Percentiles rank a stretch among this genome's conserved stretches.
phyloP scores from a whole-genome alignment of 2,329 filamentous ascomycete species.

The Cladosporium austrohemisphaericum region DNA sequence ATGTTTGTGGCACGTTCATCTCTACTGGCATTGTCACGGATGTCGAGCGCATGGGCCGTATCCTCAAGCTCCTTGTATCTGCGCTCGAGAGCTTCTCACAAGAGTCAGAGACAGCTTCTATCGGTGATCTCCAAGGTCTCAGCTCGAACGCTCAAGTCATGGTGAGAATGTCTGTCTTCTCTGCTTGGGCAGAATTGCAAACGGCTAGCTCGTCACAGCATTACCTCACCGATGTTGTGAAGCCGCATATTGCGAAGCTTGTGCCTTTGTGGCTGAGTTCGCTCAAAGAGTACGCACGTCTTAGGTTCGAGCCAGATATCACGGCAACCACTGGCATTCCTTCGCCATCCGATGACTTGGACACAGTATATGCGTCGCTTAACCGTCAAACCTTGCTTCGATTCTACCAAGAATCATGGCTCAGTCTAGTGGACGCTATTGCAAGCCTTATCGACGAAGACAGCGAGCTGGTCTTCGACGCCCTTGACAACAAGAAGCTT shows the following conservation, averaged over 20 bases:
- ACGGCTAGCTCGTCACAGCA: slow-evolving; percentile 89
- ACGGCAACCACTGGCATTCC: slow-evolving; percentile 82
- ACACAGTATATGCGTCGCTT: slow-evolving; percentile 89
- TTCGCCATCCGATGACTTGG: slow-evolving; percentile 70
- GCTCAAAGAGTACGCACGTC: slow-evolving; percentile 83
- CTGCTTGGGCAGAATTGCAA: slow-evolving; percentile 94
- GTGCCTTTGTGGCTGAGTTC: slow-evolving; percentile 94
- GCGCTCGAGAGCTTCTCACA: slow-evolving; percentile 86
- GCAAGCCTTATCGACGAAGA: slow-evolving; percentile 96
- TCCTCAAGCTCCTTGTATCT: slow-evolving; percentile 85
- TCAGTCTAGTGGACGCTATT: slow-evolving; percentile 95
- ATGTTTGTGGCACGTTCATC: slow-evolving; percentile 97
- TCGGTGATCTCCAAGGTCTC: slow-evolving; percentile 87
- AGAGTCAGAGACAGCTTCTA: slow-evolving; percentile 75
- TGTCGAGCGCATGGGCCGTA: slow-evolving; percentile 96
- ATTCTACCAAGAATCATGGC: slow-evolving; percentile 97
- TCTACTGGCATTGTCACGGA: slow-evolving; percentile 96
- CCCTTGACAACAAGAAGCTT: slow-evolving; percentile 72
- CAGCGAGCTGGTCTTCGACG: slow-evolving; percentile 95
- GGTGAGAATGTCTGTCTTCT: slow-evolving; percentile 97
- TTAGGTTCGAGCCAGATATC: slow-evolving; percentile 95
- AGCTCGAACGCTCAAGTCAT: slow-evolving; percentile 97
- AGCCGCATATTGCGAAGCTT: slow-evolving; percentile 82
- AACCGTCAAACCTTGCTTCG: slow-evolving; percentile 89
- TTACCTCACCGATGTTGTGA: slow-evolving; percentile 83